These are phyloP conservation scores for Tetrahymena elliotti DNA, from an alignment of 73 alveolate genomes.

Conservation along the genomic window DNA sequence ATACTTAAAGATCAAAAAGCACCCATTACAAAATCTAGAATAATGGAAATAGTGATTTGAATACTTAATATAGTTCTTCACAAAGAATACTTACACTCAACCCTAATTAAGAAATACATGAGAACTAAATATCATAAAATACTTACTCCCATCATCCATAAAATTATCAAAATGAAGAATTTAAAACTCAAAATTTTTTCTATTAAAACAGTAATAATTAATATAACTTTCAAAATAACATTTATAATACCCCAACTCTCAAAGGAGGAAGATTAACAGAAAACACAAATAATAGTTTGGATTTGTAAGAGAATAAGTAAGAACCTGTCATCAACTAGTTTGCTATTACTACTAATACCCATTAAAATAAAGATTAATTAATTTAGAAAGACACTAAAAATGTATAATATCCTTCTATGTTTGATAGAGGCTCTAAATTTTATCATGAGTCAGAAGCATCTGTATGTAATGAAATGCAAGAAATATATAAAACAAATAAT, in stretches of 20 bases:
- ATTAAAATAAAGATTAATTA: background rate
- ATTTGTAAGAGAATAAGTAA: background rate
- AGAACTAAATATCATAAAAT: background rate
- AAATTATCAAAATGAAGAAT: background rate
- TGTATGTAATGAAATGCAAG: background rate
- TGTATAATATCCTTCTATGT: background rate
- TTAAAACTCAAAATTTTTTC: background rate
- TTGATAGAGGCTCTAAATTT: background rate
- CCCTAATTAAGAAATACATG: background rate
- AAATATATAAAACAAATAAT: background rate
- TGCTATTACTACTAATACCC: background rate
- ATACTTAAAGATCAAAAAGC: background rate
- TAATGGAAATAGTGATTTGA: background rate
- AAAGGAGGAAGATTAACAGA: background rate
- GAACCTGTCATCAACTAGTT: background rate
- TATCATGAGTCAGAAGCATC: background rate
- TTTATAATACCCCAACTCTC: background rate
- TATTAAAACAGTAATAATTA: background rate
- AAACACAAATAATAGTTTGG: background rate
- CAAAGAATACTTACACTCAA: background rate
- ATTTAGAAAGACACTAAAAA: background rate
- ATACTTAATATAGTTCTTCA: background rate
- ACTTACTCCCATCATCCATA: background rate
- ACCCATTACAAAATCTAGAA: background rate
- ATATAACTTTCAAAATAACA: background rate